Conservation (phyloP, 2,329 filamentous ascomycete genomes). For the Cucurbitaria berberidis region DNA sequence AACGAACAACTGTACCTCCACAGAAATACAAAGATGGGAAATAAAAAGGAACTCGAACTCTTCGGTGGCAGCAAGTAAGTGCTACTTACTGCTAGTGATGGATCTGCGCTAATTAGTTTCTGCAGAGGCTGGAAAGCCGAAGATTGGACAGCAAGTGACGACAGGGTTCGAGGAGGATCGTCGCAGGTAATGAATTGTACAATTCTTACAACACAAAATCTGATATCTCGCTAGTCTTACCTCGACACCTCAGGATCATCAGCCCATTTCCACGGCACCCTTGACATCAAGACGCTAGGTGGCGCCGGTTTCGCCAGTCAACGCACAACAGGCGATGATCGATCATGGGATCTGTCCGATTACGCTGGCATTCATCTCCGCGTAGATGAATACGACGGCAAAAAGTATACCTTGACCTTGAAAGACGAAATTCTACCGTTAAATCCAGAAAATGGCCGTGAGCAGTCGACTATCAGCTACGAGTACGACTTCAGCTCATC, state of each 20-base stretch:
- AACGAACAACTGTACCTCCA: neutral
- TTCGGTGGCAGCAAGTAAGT: conserved; percentile 43
- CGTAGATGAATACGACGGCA: conserved; percentile 63
- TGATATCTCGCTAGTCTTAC: conserved; percentile 51
- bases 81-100: neutral
- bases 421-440: conserved; percentile 70
- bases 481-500: conserved; percentile 58
- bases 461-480: conserved; percentile 74
- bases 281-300: conserved; percentile 77
- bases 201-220: conserved; percentile 23
- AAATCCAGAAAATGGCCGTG: conserved; percentile 67
- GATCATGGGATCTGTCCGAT: conserved; percentile 67
- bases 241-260: conserved; percentile 49
- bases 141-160: conserved; percentile 74
- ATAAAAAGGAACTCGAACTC: conserved; percentile 24
- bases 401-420: conserved; percentile 74
- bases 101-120: conserved; percentile 4
- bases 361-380: conserved; percentile 67
- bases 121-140: conserved; percentile 63
- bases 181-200: conserved; percentile 59
- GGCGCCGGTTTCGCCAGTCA: conserved; percentile 85
- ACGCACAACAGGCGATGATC: conserved; percentile 64
- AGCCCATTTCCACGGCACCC: conserved; percentile 67
- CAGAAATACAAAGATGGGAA: conserved; percentile 21
- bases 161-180: conserved; percentile 76